Evolutionary conservation across 805 yeast species (phyloP), one percentile per base, ranked within the genome.

Genomic region (Hyphopichia homilentoma): DNA sequence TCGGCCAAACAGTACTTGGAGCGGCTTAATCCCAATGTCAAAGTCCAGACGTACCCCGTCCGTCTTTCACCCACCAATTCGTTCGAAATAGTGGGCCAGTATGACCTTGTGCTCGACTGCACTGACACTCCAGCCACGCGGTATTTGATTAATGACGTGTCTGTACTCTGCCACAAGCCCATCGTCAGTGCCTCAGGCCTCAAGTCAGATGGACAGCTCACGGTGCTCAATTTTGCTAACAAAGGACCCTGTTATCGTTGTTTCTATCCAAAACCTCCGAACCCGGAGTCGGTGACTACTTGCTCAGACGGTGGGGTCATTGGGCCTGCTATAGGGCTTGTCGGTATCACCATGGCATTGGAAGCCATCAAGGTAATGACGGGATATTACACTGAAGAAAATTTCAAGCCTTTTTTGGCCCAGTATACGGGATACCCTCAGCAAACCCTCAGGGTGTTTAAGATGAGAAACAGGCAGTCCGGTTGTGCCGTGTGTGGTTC

Each of bases 201-300:
- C 32, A 81, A 81, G 44, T 73, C 94, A 0, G 97, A 93, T 42
- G 98, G 98, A 4, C 98, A 93, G 52, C 54, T 94, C 22, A 66
- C 86, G 0, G 73, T 93, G 0, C 65, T 88, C 36, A 86, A 89
- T 57, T 87, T 70, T 52, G 27, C 48, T 7, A 62, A 66, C 14
- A 33, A 39, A 3, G 96, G 95, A 0, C 99, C 99, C 0, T 93
- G 99, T 54, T 93, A 93, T 52, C 65, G 99, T 39, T 93, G 99
- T 52, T 79, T 89, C 57, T 86, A 84, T 45, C 97, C 98, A 0
- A 63, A 63, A 6, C 96, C 97, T 0, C 97, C 98, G 0, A 78
- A 89, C 1, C 84, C 96, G 1, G 80, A 77, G 37, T 68, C 84
- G 2, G 87, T 89, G 1, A 75, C 87, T 0, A 74, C 94, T 0